Conservation (phyloP, 352 stramenopile species). For the Globisporangium parvum region DNA sequence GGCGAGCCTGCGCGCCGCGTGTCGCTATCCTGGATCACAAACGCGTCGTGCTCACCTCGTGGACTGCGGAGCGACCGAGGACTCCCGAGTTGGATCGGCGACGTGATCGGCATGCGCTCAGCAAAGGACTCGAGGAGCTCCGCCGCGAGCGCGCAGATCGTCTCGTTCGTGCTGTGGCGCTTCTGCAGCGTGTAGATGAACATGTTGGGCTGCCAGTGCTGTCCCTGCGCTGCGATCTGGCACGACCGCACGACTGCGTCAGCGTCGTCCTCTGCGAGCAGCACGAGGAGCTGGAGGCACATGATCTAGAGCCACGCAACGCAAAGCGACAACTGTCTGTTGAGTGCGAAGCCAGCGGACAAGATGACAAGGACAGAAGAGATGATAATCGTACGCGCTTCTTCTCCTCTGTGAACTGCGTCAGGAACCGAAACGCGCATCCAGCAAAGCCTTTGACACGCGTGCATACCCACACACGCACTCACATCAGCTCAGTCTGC, state of each 20-base stretch:
- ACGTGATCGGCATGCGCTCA: constrained; percentile 48
- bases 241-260: constrained; percentile 42
- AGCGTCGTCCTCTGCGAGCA: constrained; percentile 47
- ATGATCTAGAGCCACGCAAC: constrained; percentile 27
- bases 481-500: neutral
- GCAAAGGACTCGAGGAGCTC: constrained; percentile 41
- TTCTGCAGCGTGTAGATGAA: constrained; percentile 75
- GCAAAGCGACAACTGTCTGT: neutral
- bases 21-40: constrained; percentile 5
- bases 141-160: constrained; percentile 31
- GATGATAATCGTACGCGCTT: constrained; percentile 37
- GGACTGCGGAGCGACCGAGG: constrained; percentile 1
- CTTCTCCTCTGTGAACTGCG: constrained; percentile 35
- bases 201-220: constrained; percentile 73
- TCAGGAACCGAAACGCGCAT: constrained; percentile 55
- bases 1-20: neutral
- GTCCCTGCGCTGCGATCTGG: constrained; percentile 57
- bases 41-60: constrained; percentile 4
- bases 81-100: constrained; percentile 37
- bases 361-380: neutral
- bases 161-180: constrained; percentile 45
- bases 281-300: constrained; percentile 46
- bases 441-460: constrained; percentile 37
- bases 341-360: neutral
- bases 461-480: neutral